Percentiles rank a stretch among this genome's conserved stretches.
These are phyloP conservation scores for Collybia nuda DNA, from an alignment of 768 basidiomycete genomes.

Conservation along the genomic window DNA sequence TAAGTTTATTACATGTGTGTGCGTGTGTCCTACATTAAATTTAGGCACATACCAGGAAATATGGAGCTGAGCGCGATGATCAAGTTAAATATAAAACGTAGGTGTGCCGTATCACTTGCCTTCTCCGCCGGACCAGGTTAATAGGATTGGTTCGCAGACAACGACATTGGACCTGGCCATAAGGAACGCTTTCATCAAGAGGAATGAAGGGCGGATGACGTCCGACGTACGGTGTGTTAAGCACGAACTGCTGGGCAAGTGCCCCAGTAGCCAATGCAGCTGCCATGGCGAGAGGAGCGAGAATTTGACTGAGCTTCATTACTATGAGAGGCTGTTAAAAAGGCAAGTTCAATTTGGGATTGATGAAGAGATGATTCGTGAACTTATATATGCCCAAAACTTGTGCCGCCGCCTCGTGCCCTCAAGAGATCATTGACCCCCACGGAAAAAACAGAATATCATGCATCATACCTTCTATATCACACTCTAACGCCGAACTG, in stretches of 20 bases:
- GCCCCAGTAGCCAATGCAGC: conserved; percentile 39
- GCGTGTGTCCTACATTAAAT: background rate
- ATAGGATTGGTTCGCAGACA: conserved; percentile 55
- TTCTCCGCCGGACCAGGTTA: conserved; percentile 56
- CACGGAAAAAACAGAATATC: too few species aligned
- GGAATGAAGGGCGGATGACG: background rate
- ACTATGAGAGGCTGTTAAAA: too few species aligned
- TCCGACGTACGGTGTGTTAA: conserved; percentile 73
- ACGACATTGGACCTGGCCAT: conserved; percentile 41
- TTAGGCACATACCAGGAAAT: conserved; percentile 53
- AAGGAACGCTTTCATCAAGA: conserved; percentile 3
- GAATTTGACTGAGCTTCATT: too few species aligned
- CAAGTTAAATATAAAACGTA: too few species aligned
- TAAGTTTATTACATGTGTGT: too few species aligned
- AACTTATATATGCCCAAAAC: too few species aligned
- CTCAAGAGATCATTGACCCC: too few species aligned
- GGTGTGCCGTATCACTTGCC: conserved; percentile 36
- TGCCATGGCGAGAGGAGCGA: conserved; percentile 37
- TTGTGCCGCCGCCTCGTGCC: too few species aligned
- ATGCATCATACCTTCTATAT: too few species aligned
- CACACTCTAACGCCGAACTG: too few species aligned
- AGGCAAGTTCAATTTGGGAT: too few species aligned
- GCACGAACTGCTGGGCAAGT: conserved; percentile 42
- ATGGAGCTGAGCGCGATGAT: conserved; percentile 45
- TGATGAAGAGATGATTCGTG: too few species aligned